Evolutionary conservation across 176 grass and related monocot species (phyloP).

Genomic region (Pharus latifolius): DNA sequence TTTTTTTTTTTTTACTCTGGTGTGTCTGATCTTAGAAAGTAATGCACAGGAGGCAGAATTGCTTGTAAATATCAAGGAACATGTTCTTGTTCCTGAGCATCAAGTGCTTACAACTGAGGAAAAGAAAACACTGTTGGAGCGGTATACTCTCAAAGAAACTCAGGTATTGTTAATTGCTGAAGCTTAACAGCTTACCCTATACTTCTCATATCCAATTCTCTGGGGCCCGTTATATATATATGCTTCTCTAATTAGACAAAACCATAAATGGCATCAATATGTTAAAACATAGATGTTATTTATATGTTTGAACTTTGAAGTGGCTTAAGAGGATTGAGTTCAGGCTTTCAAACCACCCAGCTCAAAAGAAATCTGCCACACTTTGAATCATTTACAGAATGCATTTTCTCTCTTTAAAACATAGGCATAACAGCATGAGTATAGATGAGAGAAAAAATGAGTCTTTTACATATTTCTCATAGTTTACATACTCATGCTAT

Average conservation of each 20-base stretch:
- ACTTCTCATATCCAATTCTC: neutral
- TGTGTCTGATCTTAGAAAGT: conserved; percentile 1
- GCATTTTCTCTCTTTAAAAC: too few relatives aligned
- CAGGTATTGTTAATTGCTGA: conserved; percentile 44
- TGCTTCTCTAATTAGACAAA: neutral
- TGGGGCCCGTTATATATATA: neutral
- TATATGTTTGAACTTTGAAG: too few relatives aligned
- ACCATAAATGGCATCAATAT: too few relatives aligned
- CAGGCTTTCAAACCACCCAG: too few relatives aligned
- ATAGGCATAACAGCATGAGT: too few relatives aligned
- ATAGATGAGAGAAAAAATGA: too few relatives aligned
- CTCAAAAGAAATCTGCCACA: too few relatives aligned
- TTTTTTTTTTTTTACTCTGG: neutral
- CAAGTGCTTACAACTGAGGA: conserved; percentile 78
- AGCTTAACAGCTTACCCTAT: neutral
- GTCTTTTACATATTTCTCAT: too few relatives aligned
- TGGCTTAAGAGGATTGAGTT: too few relatives aligned
- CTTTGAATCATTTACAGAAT: too few relatives aligned
- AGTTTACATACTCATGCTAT: too few relatives aligned
- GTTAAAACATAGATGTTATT: too few relatives aligned
- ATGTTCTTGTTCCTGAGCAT: conserved; percentile 83
- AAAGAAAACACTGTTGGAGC: conserved; percentile 78
- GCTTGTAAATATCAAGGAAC: conserved; percentile 89
- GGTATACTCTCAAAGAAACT: conserved; percentile 86
- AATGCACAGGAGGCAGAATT: conserved; percentile 63